A percentile compares a stretch with the other conserved stretches of the same genome.
Evolutionary conservation across 345 rosid genomes (phyloP).

Genomic region (Ricinus communis): DNA sequence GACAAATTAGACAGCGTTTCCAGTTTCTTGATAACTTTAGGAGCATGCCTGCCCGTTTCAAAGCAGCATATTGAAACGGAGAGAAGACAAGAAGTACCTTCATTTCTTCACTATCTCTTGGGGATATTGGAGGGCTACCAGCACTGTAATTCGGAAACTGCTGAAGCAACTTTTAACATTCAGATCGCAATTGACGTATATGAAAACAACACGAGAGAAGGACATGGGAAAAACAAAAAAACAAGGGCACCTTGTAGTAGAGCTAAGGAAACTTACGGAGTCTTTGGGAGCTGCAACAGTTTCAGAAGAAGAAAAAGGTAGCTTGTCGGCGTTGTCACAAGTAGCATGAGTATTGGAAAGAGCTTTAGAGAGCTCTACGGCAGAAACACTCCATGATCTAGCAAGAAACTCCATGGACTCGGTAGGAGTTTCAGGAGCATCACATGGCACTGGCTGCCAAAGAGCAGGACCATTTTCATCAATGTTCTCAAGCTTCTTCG

Average conservation of each 20-base stretch:
- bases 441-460: conserved; percentile 32
- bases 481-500: conserved; percentile 63
- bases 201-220: not conserved
- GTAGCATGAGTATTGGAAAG: conserved; percentile 39
- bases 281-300: conserved; percentile 37
- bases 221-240: no score
- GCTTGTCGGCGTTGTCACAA: conserved; percentile 30
- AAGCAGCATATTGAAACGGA: not conserved
- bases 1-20: not conserved
- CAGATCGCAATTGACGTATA: conserved; percentile 12
- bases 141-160: conserved; percentile 31
- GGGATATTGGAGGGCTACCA: conserved; percentile 58
- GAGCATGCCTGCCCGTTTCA: no score
- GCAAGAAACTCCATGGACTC: conserved; percentile 96
- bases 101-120: conserved; percentile 77
- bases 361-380: conserved; percentile 83
- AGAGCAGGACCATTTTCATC: conserved; percentile 67
- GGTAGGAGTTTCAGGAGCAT: conserved; percentile 83
- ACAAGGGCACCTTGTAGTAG: not conserved
- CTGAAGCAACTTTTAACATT: conserved; percentile 37
- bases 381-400: conserved; percentile 94
- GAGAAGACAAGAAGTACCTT: conserved; percentile 45
- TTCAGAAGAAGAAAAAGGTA: conserved; percentile 37
- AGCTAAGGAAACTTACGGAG: conserved; percentile 36
- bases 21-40: not conserved